Base-by-base conservation (phyloP, 2,329 filamentous ascomycete species). In the Trichoderma afroharzianum region DNA sequence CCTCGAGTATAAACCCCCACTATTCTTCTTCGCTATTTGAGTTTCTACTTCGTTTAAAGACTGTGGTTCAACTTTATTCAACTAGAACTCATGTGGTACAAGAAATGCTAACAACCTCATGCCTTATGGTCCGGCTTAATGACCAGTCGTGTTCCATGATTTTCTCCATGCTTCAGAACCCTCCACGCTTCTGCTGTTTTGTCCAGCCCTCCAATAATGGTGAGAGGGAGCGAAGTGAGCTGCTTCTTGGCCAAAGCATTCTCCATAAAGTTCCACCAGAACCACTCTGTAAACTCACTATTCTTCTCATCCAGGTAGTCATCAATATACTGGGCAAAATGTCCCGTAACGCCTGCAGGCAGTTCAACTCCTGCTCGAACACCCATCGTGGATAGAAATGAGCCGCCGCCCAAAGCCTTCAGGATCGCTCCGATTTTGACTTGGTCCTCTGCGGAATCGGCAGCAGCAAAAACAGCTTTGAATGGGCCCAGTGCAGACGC, bases 61-160 rank as follows among this genome's bases (percentile, higher is more conserved):
- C 3, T 53, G 21, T 12, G n/a, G 6, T 6, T 24, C 21, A 4
- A 6, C n/a, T 24, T 24, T 21, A 14, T 24, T 24, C 47, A 24
- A 14, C 21, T 53, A 24, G 9, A n/a, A 21, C 21, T 24, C 12
- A 24, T 53, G 9, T 24, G 9, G 11, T 24, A 24, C 21, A 24
- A 12, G 11, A 53, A 50, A 50, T 21, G 21, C n/a, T 1, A 24
- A 53, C 5, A 6, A 24, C 3, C 39, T 63, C 26, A 63, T 32
- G 24, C 53, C 24, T 28, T 21, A 6, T 43, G 15, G 9, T 57
- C 21, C 18, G 68, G 68, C n/a, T 12, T 5, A 12, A 70, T 63
- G 21, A 70, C 53, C 76, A 8, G 75, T 80, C 72, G 83, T 72
- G 68, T 71, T 2, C 68, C 68, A 3, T 63, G 58, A 28, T 62